These are phyloP conservation scores for Termitomyces sp. DNA, from an alignment of 768 basidiomycete genomes.

Conservation along the genomic window DNA sequence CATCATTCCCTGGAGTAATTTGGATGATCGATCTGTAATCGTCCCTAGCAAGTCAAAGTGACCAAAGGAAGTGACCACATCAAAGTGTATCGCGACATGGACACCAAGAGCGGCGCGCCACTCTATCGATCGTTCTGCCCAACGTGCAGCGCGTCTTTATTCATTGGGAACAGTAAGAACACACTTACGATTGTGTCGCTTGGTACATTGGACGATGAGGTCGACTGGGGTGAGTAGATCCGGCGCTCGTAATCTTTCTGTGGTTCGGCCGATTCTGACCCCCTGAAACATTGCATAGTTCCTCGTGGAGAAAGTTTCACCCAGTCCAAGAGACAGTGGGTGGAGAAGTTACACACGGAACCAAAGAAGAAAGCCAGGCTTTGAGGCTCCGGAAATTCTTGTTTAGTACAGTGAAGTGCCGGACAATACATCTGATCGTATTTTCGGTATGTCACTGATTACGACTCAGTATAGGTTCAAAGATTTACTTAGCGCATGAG, in stretches of 20 bases:
- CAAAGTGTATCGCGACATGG: slow-evolving; percentile 17
- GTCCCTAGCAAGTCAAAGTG: slow-evolving; percentile 16
- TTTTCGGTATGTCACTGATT: neutral
- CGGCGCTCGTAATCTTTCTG: neutral
- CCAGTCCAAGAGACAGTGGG: slow-evolving; percentile 17
- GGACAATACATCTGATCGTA: too few species aligned
- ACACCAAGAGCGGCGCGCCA: slow-evolving; percentile 18
- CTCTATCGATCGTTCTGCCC: slow-evolving; percentile 22
- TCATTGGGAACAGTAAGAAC: slow-evolving; percentile 14
- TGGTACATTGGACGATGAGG: slow-evolving; percentile 25
- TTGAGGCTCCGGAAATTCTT: neutral
- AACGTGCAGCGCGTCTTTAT: slow-evolving; percentile 20
- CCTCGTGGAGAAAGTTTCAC: slow-evolving; percentile 23
- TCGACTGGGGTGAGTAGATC: slow-evolving; percentile 24
- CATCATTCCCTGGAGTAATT: neutral
- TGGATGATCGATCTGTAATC: too few species aligned
- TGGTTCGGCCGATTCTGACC: neutral
- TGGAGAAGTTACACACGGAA: slow-evolving; percentile 18
- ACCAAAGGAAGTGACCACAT: slow-evolving; percentile 18
- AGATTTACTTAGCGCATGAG: neutral
- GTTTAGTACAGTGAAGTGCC: neutral
- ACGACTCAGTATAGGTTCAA: too few species aligned
- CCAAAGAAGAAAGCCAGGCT: slow-evolving; percentile 10
- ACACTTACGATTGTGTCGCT: slow-evolving; percentile 18
- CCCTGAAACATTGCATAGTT: slow-evolving; percentile 10